Percentiles rank a stretch among this genome's conserved stretches.
Evolutionary conservation across 2,329 filamentous ascomycete species (phyloP).

Genomic region (Colletotrichum sidae): DNA sequence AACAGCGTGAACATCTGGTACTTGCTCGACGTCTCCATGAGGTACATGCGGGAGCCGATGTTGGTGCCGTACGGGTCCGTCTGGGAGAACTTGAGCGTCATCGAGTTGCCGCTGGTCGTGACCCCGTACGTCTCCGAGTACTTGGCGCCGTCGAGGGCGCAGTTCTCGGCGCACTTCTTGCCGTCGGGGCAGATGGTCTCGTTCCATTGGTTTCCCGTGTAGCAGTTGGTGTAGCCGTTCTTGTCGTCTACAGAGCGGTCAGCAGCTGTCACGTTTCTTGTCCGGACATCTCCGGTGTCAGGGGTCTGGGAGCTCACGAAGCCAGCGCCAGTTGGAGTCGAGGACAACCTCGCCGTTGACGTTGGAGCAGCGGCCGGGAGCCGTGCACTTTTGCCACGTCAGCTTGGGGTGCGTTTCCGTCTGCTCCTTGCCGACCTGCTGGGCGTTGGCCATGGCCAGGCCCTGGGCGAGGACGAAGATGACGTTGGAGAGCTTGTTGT

Average conservation of each 20-base stretch:
- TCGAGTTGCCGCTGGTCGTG: conserved; percentile 57
- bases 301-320: conserved; percentile 47
- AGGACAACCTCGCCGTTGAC: conserved; percentile 59
- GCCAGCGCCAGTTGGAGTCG: conserved; percentile 67
- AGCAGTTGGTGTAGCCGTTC: conserved; percentile 59
- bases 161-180: conserved; percentile 56
- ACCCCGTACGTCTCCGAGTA: conserved; percentile 60
- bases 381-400: conserved; percentile 57
- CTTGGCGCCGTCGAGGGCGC: conserved; percentile 59
- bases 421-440: conserved; percentile 54
- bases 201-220: conserved; percentile 56
- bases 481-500: conserved; percentile 8
- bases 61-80: conserved; percentile 56
- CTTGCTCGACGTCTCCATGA: conserved; percentile 65
- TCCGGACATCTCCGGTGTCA: conserved; percentile 13
- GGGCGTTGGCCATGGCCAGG: conserved; percentile 50
- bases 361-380: conserved; percentile 51
- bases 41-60: conserved; percentile 66
- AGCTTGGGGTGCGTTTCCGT: conserved; percentile 57
- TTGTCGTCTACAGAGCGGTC: conserved; percentile 27
- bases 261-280: not conserved
- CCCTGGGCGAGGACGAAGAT: conserved; percentile 2
- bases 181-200: conserved; percentile 51
- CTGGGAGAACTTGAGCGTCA: conserved; percentile 65
- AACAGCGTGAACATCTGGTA: conserved; percentile 72